Base-by-base conservation (phyloP, 352 stramenopile species). In the Thraustochytrium striatum region DNA sequence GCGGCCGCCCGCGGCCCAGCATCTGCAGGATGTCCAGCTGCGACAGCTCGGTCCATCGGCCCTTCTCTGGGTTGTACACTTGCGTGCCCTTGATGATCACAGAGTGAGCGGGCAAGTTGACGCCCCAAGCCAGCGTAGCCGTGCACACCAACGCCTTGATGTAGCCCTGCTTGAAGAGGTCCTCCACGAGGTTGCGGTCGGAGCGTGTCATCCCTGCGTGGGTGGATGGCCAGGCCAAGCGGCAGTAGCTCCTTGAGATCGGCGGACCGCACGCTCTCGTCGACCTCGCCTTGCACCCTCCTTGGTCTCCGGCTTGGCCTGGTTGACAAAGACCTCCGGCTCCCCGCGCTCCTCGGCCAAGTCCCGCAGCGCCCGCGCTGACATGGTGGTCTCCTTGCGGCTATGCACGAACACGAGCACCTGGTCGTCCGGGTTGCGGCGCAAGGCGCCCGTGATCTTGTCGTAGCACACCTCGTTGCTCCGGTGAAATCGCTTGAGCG, bases 11-110 rank as follows among this genome's bases (percentile, higher is more conserved):
- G 83, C 97, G 91, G 78, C 96, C 97, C 79, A 99, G 89, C 96
- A 99, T 99, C 84, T 98, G 96, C 65, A 99, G 83, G 53, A 99
- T 95, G 84, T 99, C 97, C 39, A 99, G 87, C 7, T 95, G 95
- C 81, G 91, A 98, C 13, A 99, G 83, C 83, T 99, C 96, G 30
- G 94, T 95, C 96, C 96, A 99, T 28, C 94, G 87, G 21, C 96
- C 95, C 79, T 97, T 94, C 61, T 98, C 94, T 2, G 96, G 96
- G 79, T 98, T 97, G 87, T 99, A 99, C 82, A 99, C 98, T 83
- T 99, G 96, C 35, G 97, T 99, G n/a, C 97, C 97, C 87, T 99
- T 99, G 84, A 99, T 99, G 81, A 99, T 99, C 19, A 99, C 97
- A 3, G 96, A 98, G 86, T 99, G 96, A 0, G 95, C 96, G 3